Evolutionary conservation across 768 basidiomycete genomes (phyloP).

Genomic region (Lactifluus echinatus): DNA sequence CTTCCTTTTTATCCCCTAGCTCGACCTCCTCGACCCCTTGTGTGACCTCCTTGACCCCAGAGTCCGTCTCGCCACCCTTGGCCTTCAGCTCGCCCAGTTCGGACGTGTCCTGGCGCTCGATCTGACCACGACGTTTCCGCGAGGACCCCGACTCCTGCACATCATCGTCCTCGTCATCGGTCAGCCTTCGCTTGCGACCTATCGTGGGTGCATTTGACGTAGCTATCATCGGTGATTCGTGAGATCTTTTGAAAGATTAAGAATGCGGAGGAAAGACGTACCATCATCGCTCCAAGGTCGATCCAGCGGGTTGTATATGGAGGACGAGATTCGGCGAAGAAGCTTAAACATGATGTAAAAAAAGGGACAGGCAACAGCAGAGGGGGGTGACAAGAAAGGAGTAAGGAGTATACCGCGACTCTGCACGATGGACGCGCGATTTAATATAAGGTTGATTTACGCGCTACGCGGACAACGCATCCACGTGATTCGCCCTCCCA

Average conservation of each 20-base stretch:
- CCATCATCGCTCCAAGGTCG: conserved; percentile 74
- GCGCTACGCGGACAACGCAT: too few species aligned
- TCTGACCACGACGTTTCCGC: conserved; percentile 19
- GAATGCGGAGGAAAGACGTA: conserved; percentile 15
- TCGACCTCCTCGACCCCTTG: conserved; percentile 63
- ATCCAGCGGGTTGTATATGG: conserved; percentile 61
- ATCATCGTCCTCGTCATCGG: conserved; percentile 34
- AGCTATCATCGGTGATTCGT: conserved; percentile 33
- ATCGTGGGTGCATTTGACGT: conserved; percentile 68
- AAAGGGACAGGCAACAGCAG: not conserved
- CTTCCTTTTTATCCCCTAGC: conserved; percentile 35
- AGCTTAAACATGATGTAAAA: conserved; percentile 50
- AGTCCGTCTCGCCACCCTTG: conserved; percentile 33
- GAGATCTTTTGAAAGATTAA: conserved; percentile 7
- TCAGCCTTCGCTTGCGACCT: conserved; percentile 55
- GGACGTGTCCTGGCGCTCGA: conserved; percentile 14
- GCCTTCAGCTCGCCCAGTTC: conserved; percentile 23
- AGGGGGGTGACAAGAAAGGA: not conserved
- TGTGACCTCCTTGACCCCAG: conserved; percentile 62
- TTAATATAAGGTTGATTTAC: too few species aligned
- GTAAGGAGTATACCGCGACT: not conserved
- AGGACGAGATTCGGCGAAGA: conserved; percentile 61
- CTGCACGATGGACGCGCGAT: not conserved
- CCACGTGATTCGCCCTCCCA: not conserved
- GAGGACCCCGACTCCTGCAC: conserved; percentile 21